phyloP scores from a whole-genome alignment of 2,329 filamentous ascomycete species.

The Thielaviopsis euricoi region DNA sequence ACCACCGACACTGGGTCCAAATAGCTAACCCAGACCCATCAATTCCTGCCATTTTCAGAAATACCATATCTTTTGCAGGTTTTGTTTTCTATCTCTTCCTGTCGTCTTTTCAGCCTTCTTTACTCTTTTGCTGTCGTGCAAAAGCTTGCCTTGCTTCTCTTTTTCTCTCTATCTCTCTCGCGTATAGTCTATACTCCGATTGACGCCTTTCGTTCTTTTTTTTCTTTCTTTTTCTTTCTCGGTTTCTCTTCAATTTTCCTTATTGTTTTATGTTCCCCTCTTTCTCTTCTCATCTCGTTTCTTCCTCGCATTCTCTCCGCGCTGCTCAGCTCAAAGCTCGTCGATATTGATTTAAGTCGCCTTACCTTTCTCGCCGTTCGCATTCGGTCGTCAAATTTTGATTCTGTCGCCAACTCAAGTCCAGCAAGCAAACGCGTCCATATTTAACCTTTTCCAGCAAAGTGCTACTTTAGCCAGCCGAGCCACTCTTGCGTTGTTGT shows the following conservation, averaged over 20 bases:
- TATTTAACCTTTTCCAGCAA: too few relatives aligned
- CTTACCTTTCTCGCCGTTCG: not conserved
- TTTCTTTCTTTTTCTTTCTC: too few relatives aligned
- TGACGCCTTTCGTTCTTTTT: too few relatives aligned
- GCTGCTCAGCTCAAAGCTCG: not conserved
- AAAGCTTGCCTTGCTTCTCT: not conserved
- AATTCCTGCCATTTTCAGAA: too few relatives aligned
- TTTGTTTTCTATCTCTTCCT: not conserved
- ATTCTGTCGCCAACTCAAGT: not conserved
- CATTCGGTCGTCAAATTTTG: not conserved
- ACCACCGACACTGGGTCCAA: too few relatives aligned
- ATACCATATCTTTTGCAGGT: not conserved
- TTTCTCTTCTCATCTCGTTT: not conserved
- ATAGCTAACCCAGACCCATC: too few relatives aligned
- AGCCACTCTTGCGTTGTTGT: not conserved
- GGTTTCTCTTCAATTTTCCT: too few relatives aligned
- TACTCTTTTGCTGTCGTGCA: not conserved
- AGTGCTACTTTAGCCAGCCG: not conserved
- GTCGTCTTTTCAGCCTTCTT: not conserved
- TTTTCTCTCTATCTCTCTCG: not conserved
- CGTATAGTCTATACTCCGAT: too few relatives aligned
- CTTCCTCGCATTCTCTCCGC: not conserved
- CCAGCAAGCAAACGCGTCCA: not conserved
- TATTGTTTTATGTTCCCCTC: not conserved
- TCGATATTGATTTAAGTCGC: not conserved